These are phyloP conservation scores for Candolleomyces eurysporus DNA, from an alignment of 768 basidiomycete genomes.

Conservation along the genomic window DNA sequence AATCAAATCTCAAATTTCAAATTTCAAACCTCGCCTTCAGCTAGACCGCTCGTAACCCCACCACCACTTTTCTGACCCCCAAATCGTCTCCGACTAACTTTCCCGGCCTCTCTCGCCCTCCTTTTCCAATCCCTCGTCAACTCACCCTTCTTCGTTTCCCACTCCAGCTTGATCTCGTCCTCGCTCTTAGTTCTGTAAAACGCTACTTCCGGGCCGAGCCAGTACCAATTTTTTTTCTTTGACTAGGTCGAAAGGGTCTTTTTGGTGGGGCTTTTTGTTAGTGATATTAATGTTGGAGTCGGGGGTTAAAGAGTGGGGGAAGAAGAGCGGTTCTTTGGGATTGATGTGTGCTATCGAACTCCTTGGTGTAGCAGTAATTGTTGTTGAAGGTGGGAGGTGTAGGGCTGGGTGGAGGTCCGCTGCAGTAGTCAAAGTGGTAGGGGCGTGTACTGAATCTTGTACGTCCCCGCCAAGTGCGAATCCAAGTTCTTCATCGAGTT, in stretches of 20 bases:
- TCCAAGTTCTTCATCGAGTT: conserved; percentile 59
- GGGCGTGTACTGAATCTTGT: conserved; percentile 4
- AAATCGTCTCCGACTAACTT: conserved; percentile 51
- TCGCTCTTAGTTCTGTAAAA: conserved; percentile 52
- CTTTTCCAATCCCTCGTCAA: conserved; percentile 79
- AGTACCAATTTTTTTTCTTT: conserved; percentile 44
- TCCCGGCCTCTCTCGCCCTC: conserved; percentile 71
- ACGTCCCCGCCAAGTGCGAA: conserved; percentile 16
- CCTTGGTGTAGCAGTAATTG: conserved; percentile 19
- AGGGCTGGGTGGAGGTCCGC: conserved; percentile 7
- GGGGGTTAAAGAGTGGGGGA: conserved; percentile 42
- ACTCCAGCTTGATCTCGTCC: conserved; percentile 62
- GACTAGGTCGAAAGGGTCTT: conserved; percentile 49
- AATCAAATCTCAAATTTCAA: too few relatives aligned
- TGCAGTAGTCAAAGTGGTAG: conserved; percentile 8
- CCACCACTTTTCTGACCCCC: too few relatives aligned
- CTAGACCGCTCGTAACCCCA: too few relatives aligned
- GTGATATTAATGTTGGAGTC: conserved; percentile 8
- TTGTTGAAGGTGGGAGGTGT: conserved; percentile 14
- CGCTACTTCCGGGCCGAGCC: conserved; percentile 37
- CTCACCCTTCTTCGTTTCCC: conserved; percentile 68
- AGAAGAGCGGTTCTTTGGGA: conserved; percentile 58
- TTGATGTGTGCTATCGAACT: conserved; percentile 40
- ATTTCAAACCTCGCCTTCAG: too few relatives aligned
- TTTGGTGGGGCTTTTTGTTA: conserved; percentile 30